Base-by-base conservation (phyloP, 805 yeast species). In the Alloascoidea hylecoeti region DNA sequence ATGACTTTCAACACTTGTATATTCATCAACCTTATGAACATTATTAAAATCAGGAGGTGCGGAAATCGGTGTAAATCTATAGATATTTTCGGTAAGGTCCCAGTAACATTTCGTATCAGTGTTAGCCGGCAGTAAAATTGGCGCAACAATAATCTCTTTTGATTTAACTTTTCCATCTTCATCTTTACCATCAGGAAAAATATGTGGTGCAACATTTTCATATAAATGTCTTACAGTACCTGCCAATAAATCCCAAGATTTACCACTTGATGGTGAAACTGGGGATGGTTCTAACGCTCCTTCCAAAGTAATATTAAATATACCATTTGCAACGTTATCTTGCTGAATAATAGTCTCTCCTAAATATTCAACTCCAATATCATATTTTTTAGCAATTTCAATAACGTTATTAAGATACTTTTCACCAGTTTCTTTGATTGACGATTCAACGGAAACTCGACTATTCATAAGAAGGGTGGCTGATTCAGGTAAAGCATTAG, bases 401-500 rank as follows among this genome's bases (percentile, higher is more conserved):
- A 48, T 38, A 14, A 65, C 66, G 30, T 64, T 55, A 12, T 50
- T 39, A 15, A 53, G 39, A 40, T 69, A 57, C 37, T 58, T 61
- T 16, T 62, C 60, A 14, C 58, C 46, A 3, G 66, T 67, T 15
- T 60, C 65, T 3, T 59, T 55, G 1, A 68, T 61, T 16, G 66
- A 56, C 13, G 75, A 65, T 43, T 75, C 84, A 35, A 74, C 57
- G 15, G 72, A 68, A 39, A 81, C 63, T 49, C 94, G 64, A 49
- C 78, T 79, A 55, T 83, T 80, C 34, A 78, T 62, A 27, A 65
- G 50, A 33, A 75, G 60, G 18, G 57, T 53, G 2, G 71, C 71
- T 17, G 62, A 55, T 50, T 81, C 89, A 2, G 94, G 94, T 35
- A 82, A 58, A 1, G 92, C 86, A 49, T 82, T 82, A 17, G 77